Evolutionary conservation across 768 basidiomycete genomes (phyloP), one percentile per base, ranked within the genome.

Genomic region (Russula sp.): DNA sequence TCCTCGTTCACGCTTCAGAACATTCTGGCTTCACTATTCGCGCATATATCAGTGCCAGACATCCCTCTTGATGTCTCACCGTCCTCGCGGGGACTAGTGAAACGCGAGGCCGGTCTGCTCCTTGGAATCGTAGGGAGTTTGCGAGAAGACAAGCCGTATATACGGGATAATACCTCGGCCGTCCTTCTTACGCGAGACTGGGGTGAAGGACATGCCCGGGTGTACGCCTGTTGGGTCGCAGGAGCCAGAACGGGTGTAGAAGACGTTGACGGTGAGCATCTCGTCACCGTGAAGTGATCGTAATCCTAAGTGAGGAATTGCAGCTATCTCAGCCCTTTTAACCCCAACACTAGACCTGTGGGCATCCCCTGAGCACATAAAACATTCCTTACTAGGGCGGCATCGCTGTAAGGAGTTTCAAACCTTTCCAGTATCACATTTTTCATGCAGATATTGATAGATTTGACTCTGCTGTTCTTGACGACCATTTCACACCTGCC

Each of bases 291-390:
- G 22, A 24, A 18, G 5, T 32, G 24, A 18, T 36, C 58, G 20
- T 18, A 40, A 42, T 40, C 10, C 13, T 65, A 42, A 60, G 64
- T 63, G 54, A 61, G 48, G 10, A 28, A 26, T 67, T 50, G 16
- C 69, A 61, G 61, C 84, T 85, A 75, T 20, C 77, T 88, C 16
- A 75, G 78, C 11, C 68, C 73, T 1, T 76, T 88, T 89, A 26
- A 73, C 78, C 44, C 77, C 73, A 53, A 73, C 83, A 1, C 71
- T 90, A 8, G 83, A 84, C 6, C 72, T 80, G 0, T 98, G 96
- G 96, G 79, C 88, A 5, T 81, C 86, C 26, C 74, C 84, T 1
- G 88, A 89, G 52, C 89, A 94, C 70, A 80, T 97, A 71, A 89
- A 85, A 66, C 88, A 89, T 73, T 92, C 92, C 0, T 75, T 90